A percentile compares a stretch with the other conserved stretches of the same genome.
phyloP scores from a whole-genome alignment of 176 grass and related monocot genomes.

The Secale cereale region DNA sequence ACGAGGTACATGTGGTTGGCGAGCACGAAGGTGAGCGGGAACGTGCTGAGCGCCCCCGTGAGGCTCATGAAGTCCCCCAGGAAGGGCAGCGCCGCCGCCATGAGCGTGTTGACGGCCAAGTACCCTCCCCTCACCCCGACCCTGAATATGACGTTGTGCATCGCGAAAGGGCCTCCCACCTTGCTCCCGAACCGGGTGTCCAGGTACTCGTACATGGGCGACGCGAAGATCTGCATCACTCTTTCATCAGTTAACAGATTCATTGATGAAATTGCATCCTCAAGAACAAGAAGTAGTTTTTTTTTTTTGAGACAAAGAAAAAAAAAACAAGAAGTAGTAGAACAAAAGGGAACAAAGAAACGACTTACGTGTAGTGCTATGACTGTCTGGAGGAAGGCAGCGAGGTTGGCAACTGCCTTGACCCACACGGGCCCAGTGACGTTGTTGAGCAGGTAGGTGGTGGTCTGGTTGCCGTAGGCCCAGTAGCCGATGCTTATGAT shows the following conservation, averaged over 20 bases:
- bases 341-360: no score
- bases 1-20: constrained; percentile 79
- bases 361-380: constrained; percentile 48
- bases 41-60: constrained; percentile 65
- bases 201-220: constrained; percentile 74
- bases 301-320: no score
- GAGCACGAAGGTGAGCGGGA: constrained; percentile 72
- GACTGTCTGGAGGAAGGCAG: constrained; percentile 67
- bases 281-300: no score
- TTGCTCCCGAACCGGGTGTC: constrained; percentile 61
- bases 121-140: constrained; percentile 68
- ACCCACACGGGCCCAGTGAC: constrained; percentile 56
- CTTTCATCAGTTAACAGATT: no score
- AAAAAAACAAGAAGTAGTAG: no score
- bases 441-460: constrained; percentile 58
- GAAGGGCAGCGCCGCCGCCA: constrained; percentile 70
- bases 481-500: constrained; percentile 62
- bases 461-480: constrained; percentile 69
- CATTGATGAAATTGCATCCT: no score
- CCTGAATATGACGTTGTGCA: constrained; percentile 56
- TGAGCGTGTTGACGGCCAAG: constrained; percentile 62
- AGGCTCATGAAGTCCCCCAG: constrained; percentile 82
- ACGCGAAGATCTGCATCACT: constrained; percentile 75
- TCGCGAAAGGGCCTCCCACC: constrained; percentile 35
- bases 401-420: constrained; percentile 47